Conservation (phyloP, 202 grass and related monocot species). For the Elaeis oleifera region DNA sequence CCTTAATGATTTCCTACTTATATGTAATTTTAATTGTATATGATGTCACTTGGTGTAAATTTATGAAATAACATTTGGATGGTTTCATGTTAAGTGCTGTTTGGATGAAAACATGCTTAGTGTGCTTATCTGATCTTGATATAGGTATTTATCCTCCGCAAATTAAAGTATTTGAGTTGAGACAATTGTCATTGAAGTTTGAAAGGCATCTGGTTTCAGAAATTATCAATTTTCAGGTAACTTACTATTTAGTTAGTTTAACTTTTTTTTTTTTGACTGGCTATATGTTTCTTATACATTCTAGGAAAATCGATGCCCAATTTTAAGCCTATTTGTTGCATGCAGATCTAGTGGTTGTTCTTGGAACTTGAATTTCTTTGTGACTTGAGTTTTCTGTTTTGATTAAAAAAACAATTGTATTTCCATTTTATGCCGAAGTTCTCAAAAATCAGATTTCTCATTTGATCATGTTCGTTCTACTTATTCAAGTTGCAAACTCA, state of each 20-base stretch:
- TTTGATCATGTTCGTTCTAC: no score
- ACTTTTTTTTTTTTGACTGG: neutral
- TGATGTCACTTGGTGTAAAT: neutral
- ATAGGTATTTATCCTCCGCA: conserved; percentile 89
- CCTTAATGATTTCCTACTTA: no score
- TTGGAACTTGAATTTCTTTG: no score
- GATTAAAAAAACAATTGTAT: no score
- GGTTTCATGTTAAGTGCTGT: neutral
- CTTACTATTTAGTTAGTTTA: conserved; percentile 1
- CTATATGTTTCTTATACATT: conserved; percentile 2
- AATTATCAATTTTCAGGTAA: conserved; percentile 87
- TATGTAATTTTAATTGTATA: no score
- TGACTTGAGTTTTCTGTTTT: no score
- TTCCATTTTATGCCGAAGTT: no score
- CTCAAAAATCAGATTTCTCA: no score
- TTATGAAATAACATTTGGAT: neutral
- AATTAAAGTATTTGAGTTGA: conserved; percentile 88
- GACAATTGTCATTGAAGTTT: conserved; percentile 83
- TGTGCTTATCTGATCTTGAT: conserved; percentile 9
- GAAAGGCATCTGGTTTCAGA: conserved; percentile 88
- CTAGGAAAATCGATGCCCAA: neutral
- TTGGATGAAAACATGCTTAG: neutral
- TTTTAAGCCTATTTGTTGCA: no score
- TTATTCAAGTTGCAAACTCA: no score
- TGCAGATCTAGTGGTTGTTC: no score